A percentile compares a stretch with the other conserved stretches of the same genome.
phyloP scores from a whole-genome alignment of 768 basidiomycete genomes.

The Lentinula raphanica region DNA sequence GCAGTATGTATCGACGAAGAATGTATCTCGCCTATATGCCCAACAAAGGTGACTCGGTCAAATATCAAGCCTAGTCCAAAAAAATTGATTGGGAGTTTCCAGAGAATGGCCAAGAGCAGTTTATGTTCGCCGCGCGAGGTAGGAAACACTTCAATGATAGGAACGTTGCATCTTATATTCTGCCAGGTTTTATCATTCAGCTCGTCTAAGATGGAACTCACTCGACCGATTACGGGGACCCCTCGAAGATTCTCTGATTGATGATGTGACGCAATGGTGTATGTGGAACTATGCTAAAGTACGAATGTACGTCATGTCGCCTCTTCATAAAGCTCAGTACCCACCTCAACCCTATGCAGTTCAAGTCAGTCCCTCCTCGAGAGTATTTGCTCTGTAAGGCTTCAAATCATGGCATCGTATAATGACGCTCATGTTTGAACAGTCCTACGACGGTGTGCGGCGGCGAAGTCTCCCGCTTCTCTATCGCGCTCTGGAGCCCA shows the following conservation, averaged over 20 bases:
- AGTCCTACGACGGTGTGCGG: slow-evolving; percentile 69
- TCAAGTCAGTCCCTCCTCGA: slow-evolving; percentile 47
- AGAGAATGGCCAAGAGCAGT: slow-evolving; percentile 67
- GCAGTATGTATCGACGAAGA: slow-evolving; percentile 54
- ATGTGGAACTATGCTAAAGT: slow-evolving; percentile 69
- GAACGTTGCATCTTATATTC: not conserved
- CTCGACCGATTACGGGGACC: slow-evolving; percentile 59
- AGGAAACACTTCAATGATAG: slow-evolving; percentile 10
- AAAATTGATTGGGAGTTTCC: not conserved
- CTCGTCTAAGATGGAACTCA: slow-evolving; percentile 66
- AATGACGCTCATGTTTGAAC: not conserved
- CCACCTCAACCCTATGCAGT: slow-evolving; percentile 18
- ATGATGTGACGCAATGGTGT: slow-evolving; percentile 71
- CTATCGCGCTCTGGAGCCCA: slow-evolving; percentile 56
- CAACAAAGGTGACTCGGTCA: slow-evolving; percentile 43
- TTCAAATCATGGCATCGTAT: not conserved
- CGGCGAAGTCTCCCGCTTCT: slow-evolving; percentile 55
- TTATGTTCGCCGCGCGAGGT: slow-evolving; percentile 64
- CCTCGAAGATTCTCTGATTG: slow-evolving; percentile 59
- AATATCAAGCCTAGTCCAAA: not conserved
- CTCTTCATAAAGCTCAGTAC: not conserved
- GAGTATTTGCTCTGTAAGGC: slow-evolving; percentile 43
- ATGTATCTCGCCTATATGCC: slow-evolving; percentile 61
- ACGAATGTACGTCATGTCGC: slow-evolving; percentile 28
- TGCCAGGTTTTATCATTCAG: slow-evolving; percentile 57